Base-by-base conservation (phyloP, 768 basidiomycete species). In the Boletales sp. region DNA sequence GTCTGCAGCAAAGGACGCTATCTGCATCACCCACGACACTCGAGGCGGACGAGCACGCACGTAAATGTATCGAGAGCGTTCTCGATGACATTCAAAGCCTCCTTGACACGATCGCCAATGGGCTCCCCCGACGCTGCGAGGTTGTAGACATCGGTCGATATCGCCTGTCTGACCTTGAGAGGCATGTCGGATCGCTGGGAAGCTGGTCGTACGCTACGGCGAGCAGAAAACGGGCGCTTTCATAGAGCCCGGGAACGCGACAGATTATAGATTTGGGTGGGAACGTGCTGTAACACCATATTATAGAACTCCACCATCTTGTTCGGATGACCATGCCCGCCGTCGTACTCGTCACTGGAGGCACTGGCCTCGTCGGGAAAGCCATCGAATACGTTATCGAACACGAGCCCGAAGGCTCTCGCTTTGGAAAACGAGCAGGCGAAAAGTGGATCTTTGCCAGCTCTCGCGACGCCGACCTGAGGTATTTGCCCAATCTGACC, bases 381-480 rank as follows among this genome's bases (percentile, higher is more conserved):
- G 93, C 83, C 31, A 88, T 95, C 62, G 72, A 86, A 61, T 76
- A 87, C 61, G 72, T 91, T 36, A 82, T 94, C 65, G 79, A 90
- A 32, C 83, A 78, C 10, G 92, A 95, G 61, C 82, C 87, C 0
- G 76, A 76, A 49, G 87, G 86, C 17, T 89, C 87, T 50, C 75
- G 81, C 44, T 96, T 89, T 64, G 94, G 88, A 37, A 89, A 82
- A 62, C 72, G 69, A 19, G 70, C 79, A 10, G 86, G 83, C 39
- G 94, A 96, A 73, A 79, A 76, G 32, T 96, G 94, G 94, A 75
- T 94, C 40, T 97, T 93, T 68, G 79, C 83, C 7, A 76, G 78
- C 37, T 86, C 85, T 21, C 76, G 80, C 38, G 92, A 95, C 37
- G 92, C 81, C 13, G 94, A 96, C 76, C 74, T 96, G 14, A 85